Conservation (phyloP, 148 eudicot genomes). For the Salicornia ramosissima region DNA sequence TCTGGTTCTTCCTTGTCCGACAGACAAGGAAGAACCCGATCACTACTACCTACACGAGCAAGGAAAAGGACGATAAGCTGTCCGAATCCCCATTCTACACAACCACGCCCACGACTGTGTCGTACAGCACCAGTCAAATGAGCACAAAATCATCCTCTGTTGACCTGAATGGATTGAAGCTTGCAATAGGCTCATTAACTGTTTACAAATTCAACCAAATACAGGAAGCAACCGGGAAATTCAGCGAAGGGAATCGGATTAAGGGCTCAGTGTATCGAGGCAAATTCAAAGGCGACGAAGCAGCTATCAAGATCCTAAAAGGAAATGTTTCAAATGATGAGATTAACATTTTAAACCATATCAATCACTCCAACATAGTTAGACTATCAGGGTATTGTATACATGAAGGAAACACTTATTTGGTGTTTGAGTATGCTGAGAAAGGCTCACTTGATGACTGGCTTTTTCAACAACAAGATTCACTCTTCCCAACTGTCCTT, state of each 20-base stretch:
- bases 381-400: constrained; percentile 67
- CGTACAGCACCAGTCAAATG: constrained; percentile 16
- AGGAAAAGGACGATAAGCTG: constrained; percentile 6
- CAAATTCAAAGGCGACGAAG: constrained; percentile 57
- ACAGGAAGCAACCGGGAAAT: constrained; percentile 48
- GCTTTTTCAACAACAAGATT: constrained; percentile 30
- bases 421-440: constrained; percentile 70
- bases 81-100: constrained; percentile 19
- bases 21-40: constrained; percentile 21
- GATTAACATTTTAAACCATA: constrained; percentile 54
- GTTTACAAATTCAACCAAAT: constrained; percentile 50
- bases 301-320: constrained; percentile 61
- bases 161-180: constrained; percentile 41
- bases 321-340: constrained; percentile 57
- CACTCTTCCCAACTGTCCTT: constrained; percentile 26
- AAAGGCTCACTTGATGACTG: constrained; percentile 54
- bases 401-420: constrained; percentile 61
- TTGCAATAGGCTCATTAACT: constrained; percentile 54
- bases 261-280: constrained; percentile 59
- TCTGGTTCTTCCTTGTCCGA: constrained; percentile 33
- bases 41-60: constrained; percentile 1
- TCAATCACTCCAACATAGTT: constrained; percentile 65
- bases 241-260: constrained; percentile 44
- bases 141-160: constrained; percentile 41
- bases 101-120: constrained; percentile 24